These are phyloP conservation scores for Arxiozyma slooffiae DNA, from an alignment of 1,139 yeast species.

Conservation along the genomic window DNA sequence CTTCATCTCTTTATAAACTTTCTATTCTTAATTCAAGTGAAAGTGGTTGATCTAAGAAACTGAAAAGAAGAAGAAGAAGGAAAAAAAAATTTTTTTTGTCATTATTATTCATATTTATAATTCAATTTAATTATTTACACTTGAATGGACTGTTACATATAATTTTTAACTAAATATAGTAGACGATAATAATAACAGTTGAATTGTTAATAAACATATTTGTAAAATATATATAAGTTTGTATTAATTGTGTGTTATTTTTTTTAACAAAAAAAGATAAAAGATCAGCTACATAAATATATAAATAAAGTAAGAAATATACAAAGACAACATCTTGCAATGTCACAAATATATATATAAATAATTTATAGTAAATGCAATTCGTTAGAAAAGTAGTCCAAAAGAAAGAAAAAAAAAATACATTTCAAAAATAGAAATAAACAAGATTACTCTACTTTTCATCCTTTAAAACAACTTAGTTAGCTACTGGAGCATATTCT, in stretches of 20 bases:
- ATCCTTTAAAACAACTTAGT: conserved; percentile 3
- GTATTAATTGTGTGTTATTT: too few relatives aligned
- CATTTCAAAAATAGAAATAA: background rate
- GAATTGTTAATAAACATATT: background rate
- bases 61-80: background rate
- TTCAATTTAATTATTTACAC: too few relatives aligned
- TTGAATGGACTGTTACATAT: too few relatives aligned
- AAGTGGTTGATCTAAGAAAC: too few relatives aligned
- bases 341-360: background rate
- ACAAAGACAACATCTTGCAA: background rate
- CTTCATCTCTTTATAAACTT: background rate
- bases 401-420: background rate
- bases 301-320: background rate
- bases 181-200: too few relatives aligned
- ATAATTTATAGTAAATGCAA: background rate
- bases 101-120: too few relatives aligned
- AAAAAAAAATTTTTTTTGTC: background rate
- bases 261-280: too few relatives aligned
- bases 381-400: background rate
- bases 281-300: conserved; percentile 2
- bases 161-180: too few relatives aligned
- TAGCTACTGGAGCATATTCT: conserved; percentile 51
- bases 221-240: background rate
- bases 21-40: too few relatives aligned
- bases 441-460: background rate